Conservation (phyloP, 805 yeast genomes). For the Metschnikowia henanensis region DNA sequence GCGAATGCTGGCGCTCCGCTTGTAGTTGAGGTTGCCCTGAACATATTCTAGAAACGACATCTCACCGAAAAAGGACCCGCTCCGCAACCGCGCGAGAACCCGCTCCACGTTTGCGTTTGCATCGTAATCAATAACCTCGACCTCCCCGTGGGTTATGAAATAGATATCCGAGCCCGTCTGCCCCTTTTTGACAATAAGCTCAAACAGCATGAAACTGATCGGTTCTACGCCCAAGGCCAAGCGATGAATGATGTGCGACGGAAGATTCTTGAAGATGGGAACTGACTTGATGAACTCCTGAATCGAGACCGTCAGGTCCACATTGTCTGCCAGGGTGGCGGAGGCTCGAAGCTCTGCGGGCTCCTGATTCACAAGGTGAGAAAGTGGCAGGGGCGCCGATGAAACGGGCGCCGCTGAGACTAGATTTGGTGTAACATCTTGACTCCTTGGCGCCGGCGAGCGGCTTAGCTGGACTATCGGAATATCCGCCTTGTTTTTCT, state of each 20-base stretch:
- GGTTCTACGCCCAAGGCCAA: constrained; percentile 67
- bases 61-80: constrained; percentile 75
- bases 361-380: constrained; percentile 13
- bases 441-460: constrained; percentile 14
- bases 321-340: constrained; percentile 25
- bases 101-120: constrained; percentile 30
- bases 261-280: constrained; percentile 58
- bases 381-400: constrained; percentile 22
- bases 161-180: constrained; percentile 63
- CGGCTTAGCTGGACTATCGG: constrained; percentile 23
- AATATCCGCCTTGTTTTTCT: constrained; percentile 49
- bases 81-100: constrained; percentile 55
- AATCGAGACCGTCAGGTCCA: constrained; percentile 55
- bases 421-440: constrained; percentile 14
- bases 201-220: constrained; percentile 51
- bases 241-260: constrained; percentile 59
- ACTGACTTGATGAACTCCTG: constrained; percentile 58
- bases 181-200: constrained; percentile 59
- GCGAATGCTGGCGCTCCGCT: constrained; percentile 64
- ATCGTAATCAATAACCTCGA: constrained; percentile 54
- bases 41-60: constrained; percentile 63
- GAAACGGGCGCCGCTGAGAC: too few species aligned
- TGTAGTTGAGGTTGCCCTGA: constrained; percentile 26
- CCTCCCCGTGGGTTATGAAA: constrained; percentile 67
- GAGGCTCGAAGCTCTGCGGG: background rate